These are phyloP conservation scores for Phytophthora hybrid DNA, from an alignment of 352 stramenopile species.

Conservation along the genomic window DNA sequence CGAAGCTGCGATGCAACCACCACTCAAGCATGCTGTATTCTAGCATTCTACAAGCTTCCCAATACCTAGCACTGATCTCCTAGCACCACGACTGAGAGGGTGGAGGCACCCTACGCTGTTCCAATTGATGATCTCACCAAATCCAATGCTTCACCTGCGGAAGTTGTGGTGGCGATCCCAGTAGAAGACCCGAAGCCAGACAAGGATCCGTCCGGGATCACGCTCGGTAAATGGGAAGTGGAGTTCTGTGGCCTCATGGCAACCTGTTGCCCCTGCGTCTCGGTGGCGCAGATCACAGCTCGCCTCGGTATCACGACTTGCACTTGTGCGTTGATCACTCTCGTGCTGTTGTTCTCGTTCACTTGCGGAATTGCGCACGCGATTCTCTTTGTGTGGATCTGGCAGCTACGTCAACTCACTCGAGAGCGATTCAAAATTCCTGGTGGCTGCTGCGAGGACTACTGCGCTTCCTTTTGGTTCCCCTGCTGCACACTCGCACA, in stretches of 20 bases:
- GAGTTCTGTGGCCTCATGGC: constrained; percentile 49
- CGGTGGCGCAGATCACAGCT: constrained; percentile 53
- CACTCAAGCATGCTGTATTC: neutral
- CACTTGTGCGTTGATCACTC: constrained; percentile 19
- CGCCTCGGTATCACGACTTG: constrained; percentile 44
- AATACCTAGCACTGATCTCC: neutral
- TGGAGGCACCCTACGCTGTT: constrained; percentile 16
- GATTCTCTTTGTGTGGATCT: constrained; percentile 31
- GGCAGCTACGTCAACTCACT: constrained; percentile 18
- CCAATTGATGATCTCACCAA: constrained; percentile 15
- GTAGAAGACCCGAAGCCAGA: constrained; percentile 5
- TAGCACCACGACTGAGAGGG: neutral
- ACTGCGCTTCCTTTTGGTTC: constrained; percentile 44
- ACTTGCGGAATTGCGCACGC: constrained; percentile 16
- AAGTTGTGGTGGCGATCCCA: constrained; percentile 14
- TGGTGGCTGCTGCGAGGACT: constrained; percentile 42
- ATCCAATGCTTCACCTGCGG: neutral
- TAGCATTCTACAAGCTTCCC: neutral
- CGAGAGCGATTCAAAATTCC: constrained; percentile 52
- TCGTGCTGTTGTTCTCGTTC: constrained; percentile 21
- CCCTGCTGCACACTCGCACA: constrained; percentile 50
- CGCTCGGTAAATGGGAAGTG: constrained; percentile 37
- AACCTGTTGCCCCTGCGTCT: constrained; percentile 55
- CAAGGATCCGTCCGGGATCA: constrained; percentile 12
- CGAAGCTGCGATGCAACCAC: neutral